Evolutionary conservation across 805 yeast species (phyloP), one percentile per base, ranked within the genome.

Genomic region (Hemisphaericaspora nanyangensis): DNA sequence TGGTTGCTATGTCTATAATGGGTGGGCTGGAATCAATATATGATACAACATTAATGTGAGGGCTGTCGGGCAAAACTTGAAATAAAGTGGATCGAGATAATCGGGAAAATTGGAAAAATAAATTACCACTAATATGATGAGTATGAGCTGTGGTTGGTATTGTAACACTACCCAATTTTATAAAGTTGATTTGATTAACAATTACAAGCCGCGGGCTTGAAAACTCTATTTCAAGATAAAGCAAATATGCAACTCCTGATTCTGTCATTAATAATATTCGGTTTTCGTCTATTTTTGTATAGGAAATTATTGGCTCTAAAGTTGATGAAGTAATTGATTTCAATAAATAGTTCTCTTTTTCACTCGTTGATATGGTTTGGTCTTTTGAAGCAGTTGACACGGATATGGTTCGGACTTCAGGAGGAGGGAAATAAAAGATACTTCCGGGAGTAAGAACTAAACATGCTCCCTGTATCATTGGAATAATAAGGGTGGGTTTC

Each of bases 11-110:
- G 17, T 41, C 45, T 4, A 41, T n/a, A 4, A 41, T 19, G 3
- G 45, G 45, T 4, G 42, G 38, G 17, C 37, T 30, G 12, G 35
- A 17, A n/a, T 40, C 37, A 16, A 41, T 5, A 17, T 11, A 20
- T n/a, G 33, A 29, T 5, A 17, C 25, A 2, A 38, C 31, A 8
- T 34, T 24, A 11, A 41, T 31, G 17, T 37, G 17, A 5, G 45
- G 39, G 8, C 17, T 31, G 22, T 17, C 24, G 3, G 35, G 27
- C 13, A 29, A 11, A 16, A 41, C 29, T 31, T 28, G 42, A 15
- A 41, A 41, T 22, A 37, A 16, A 8, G 33, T 25, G 7, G 42
- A 37, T 19, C 24, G 29, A 8, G 42, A 41, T 3, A 24, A 13
- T 13, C 37, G 31, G 10, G 38, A 37, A 12, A 36, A 15, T 18